Percentiles rank a stretch among this genome's conserved stretches.
These are phyloP conservation scores for Teunomyces panamensis DNA, from an alignment of 805 yeast species.

Conservation along the genomic window DNA sequence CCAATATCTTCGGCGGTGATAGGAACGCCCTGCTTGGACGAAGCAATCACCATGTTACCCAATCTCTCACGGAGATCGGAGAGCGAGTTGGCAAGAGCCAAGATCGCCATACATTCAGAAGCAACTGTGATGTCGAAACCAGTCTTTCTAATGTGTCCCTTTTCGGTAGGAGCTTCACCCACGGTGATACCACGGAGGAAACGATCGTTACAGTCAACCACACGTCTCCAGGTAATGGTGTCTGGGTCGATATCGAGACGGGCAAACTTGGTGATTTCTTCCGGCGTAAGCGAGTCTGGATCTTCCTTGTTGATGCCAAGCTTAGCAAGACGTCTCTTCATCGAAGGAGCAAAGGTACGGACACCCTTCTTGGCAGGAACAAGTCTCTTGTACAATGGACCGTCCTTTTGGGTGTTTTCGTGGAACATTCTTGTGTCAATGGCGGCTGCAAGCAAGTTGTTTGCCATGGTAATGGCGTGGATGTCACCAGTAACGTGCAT, in stretches of 20 bases:
- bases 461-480: conserved; percentile 81
- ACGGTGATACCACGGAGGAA: conserved; percentile 74
- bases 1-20: conserved; percentile 82
- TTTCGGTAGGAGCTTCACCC: conserved; percentile 81
- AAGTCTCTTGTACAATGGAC: conserved; percentile 67
- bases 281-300: conserved; percentile 69
- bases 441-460: conserved; percentile 79
- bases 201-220: conserved; percentile 81
- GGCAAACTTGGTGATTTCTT: conserved; percentile 63
- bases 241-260: conserved; percentile 76
- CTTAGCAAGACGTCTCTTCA: conserved; percentile 64
- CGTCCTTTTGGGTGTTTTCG: conserved; percentile 72
- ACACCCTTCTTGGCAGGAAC: conserved; percentile 73
- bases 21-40: conserved; percentile 66
- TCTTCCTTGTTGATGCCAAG: conserved; percentile 67
- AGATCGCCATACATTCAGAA: conserved; percentile 81
- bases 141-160: conserved; percentile 65
- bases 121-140: conserved; percentile 87
- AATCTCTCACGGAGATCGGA: conserved; percentile 71
- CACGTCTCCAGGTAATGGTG: conserved; percentile 78
- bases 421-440: conserved; percentile 85
- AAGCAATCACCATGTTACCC: conserved; percentile 73
- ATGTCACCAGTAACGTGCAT: conserved; percentile 86
- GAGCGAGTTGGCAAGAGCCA: conserved; percentile 70
- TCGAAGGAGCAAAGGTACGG: conserved; percentile 64